A percentile compares a stretch with the other conserved stretches of the same genome.
Evolutionary conservation across 345 rosid species (phyloP).

Genomic region (Viola odorata): DNA sequence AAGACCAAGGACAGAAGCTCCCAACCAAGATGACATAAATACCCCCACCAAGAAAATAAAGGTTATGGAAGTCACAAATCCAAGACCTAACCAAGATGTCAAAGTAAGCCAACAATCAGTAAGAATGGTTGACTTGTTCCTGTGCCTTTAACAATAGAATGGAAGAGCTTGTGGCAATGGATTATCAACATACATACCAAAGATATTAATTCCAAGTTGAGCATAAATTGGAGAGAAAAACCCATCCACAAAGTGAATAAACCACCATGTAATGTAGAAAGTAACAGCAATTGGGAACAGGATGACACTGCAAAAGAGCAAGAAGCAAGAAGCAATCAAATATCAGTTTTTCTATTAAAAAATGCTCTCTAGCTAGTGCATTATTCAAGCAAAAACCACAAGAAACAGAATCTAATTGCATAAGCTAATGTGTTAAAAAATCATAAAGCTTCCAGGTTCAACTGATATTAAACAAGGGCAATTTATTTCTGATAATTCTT

Average conservation of each 20-base stretch:
- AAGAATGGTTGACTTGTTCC: background rate
- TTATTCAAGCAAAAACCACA: background rate
- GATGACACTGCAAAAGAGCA: constrained; percentile 71
- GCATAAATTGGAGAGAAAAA: constrained; percentile 95
- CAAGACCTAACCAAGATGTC: constrained; percentile 53
- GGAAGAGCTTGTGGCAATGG: background rate
- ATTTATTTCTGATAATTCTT: too few species aligned
- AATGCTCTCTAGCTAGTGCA: background rate
- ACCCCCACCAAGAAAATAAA: constrained; percentile 96
- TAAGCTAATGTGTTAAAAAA: background rate
- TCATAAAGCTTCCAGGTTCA: background rate
- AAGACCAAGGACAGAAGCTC: constrained; percentile 80
- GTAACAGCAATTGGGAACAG: constrained; percentile 90
- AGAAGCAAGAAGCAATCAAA: background rate
- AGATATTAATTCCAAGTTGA: constrained; percentile 86
- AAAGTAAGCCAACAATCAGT: constrained; percentile 16
- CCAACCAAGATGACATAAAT: constrained; percentile 99
- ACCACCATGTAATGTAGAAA: constrained; percentile 99
- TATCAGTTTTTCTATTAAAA: background rate
- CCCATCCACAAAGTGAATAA: constrained; percentile 95
- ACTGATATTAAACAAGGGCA: too few species aligned
- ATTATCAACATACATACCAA: constrained; percentile 48
- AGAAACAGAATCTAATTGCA: background rate
- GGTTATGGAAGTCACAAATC: constrained; percentile 81
- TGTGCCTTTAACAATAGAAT: background rate